Evolutionary conservation across 495 filamentous ascomycete species (phyloP).

Genomic region (Aspergillus nidulans): DNA sequence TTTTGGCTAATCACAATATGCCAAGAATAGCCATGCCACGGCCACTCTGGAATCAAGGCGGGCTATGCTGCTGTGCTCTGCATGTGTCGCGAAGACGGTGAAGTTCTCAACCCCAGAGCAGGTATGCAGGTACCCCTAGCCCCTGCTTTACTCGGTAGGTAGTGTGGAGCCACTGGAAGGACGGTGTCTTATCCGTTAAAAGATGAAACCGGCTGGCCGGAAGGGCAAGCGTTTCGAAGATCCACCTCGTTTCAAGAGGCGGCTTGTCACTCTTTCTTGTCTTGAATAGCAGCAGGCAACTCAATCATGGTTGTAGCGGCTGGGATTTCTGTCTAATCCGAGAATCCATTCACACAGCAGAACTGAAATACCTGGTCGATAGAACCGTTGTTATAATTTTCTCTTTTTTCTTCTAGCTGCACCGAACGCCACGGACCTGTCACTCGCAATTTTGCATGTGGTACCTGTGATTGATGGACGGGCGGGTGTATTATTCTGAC

Average conservation of each 20-base stretch:
- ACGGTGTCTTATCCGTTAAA: conserved; percentile 15
- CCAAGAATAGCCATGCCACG: no score
- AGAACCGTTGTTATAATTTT: not conserved
- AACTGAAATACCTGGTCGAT: not conserved
- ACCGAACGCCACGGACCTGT: not conserved
- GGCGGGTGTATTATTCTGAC: not conserved
- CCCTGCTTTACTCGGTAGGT: no score
- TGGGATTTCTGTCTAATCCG: not conserved
- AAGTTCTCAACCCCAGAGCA: not conserved
- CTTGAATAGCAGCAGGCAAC: not conserved
- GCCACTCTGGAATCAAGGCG: no score
- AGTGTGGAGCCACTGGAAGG: conserved; percentile 6
- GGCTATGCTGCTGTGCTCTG: no score
- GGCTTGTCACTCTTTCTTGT: not conserved
- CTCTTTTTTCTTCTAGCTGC: not conserved
- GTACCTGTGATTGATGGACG: not conserved
- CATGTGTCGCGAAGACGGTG: no score
- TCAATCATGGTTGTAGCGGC: not conserved
- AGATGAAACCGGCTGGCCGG: conserved; percentile 23
- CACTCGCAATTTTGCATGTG: not conserved
- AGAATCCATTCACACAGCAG: not conserved
- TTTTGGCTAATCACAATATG: no score
- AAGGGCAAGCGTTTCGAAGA: conserved; percentile 3
- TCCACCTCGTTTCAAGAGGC: conserved; percentile 12
- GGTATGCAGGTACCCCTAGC: no score